A percentile compares a stretch with the other conserved stretches of the same genome.
Conservation (phyloP, 2,329 filamentous ascomycete genomes). For the Fusarium sp. region DNA sequence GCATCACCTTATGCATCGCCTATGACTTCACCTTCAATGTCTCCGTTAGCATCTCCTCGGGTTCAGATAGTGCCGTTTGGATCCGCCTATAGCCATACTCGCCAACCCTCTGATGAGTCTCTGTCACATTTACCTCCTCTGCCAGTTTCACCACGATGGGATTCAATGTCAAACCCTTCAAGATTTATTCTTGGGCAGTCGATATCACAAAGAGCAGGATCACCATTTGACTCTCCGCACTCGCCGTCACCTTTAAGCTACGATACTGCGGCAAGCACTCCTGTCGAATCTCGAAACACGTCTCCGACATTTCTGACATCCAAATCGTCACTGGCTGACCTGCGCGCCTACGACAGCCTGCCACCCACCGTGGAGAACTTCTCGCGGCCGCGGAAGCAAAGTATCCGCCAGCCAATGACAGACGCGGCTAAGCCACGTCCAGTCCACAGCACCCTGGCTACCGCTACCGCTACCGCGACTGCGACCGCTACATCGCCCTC, state of each 20-base stretch:
- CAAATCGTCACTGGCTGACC: constrained; percentile 48
- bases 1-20: constrained; percentile 41
- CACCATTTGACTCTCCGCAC: constrained; percentile 43
- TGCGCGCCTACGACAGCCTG: constrained; percentile 51
- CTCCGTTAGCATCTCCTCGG: constrained; percentile 37
- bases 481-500: constrained; percentile 7
- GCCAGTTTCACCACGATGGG: constrained; percentile 58
- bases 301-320: constrained; percentile 47
- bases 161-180: constrained; percentile 49
- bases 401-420: constrained; percentile 57
- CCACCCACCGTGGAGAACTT: constrained; percentile 64
- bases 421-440: constrained; percentile 49
- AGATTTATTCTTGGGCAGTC: constrained; percentile 43
- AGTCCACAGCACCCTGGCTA: constrained; percentile 26
- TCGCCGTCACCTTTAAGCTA: constrained; percentile 41
- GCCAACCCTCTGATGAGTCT: constrained; percentile 36
- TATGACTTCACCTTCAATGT: constrained; percentile 32
- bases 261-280: constrained; percentile 36
- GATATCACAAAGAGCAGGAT: constrained; percentile 35
- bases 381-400: constrained; percentile 67
- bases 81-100: constrained; percentile 33
- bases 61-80: constrained; percentile 40
- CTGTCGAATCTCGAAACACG: constrained; percentile 43
- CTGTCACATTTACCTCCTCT: constrained; percentile 48
- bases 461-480: constrained; percentile 1